phyloP scores from a whole-genome alignment of 345 rosid species.

The Rhodamnia argentea region DNA sequence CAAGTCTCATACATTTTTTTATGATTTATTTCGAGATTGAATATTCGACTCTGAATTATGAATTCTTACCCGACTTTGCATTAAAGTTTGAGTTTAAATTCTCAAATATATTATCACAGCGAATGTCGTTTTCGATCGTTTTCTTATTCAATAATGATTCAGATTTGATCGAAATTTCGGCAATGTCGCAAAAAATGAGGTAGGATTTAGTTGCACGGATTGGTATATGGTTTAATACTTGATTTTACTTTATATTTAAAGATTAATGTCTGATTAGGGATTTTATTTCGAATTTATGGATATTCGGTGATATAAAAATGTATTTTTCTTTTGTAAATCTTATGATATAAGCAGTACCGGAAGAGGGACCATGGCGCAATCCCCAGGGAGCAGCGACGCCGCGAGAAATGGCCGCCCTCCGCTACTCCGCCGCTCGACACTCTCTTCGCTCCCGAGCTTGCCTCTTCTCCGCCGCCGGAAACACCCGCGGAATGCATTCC shows the following conservation, averaged over 20 bases:
- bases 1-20: background rate
- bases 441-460: background rate
- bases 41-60: background rate
- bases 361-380: background rate
- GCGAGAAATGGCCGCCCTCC: slow-evolving; percentile 18
- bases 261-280: too few species aligned
- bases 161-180: background rate
- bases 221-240: background rate
- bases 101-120: background rate
- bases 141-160: background rate
- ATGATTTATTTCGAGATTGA: background rate
- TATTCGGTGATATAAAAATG: background rate
- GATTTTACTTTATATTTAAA: background rate
- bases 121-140: background rate
- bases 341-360: background rate
- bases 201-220: background rate
- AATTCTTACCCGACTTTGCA: background rate
- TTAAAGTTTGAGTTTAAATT: background rate
- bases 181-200: background rate
- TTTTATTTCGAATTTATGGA: background rate
- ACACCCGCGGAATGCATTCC: slow-evolving; percentile 5
- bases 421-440: slow-evolving; percentile 7
- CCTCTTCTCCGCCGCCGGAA: background rate
- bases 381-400: background rate
- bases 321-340: background rate